Conservation (phyloP, 805 yeast species). For the Naumovozyma castellii region DNA sequence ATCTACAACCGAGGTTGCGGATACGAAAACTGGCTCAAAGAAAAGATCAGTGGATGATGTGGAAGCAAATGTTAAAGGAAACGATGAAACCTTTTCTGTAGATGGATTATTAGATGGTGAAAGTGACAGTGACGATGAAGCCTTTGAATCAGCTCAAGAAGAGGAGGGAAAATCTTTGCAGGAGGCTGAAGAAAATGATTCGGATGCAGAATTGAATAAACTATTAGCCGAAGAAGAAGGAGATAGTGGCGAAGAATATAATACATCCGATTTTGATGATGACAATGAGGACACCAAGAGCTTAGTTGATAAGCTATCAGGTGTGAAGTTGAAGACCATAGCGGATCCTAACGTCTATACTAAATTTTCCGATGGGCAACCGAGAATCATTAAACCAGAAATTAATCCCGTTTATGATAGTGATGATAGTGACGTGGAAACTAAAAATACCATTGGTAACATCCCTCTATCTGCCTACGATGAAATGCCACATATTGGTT, state of each 20-base stretch:
- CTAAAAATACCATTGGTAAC: slow-evolving; percentile 85
- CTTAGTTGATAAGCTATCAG: slow-evolving; percentile 46
- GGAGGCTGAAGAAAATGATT: slow-evolving; percentile 35
- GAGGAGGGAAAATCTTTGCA: slow-evolving; percentile 8
- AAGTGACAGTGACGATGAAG: slow-evolving; percentile 17
- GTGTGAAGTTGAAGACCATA: slow-evolving; percentile 43
- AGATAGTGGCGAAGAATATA: slow-evolving; percentile 22
- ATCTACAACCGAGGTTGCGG: background rate
- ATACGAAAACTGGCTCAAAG: slow-evolving; percentile 6
- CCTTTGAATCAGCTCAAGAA: slow-evolving; percentile 10
- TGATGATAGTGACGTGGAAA: slow-evolving; percentile 81
- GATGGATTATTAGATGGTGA: slow-evolving; percentile 10
- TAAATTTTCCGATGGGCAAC: slow-evolving; percentile 66
- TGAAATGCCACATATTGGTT: slow-evolving; percentile 94
- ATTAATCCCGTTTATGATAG: slow-evolving; percentile 91
- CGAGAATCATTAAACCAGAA: slow-evolving; percentile 75
- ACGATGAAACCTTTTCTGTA: slow-evolving; percentile 9
- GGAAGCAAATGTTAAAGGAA: slow-evolving; percentile 17
- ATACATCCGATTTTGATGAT: slow-evolving; percentile 26
- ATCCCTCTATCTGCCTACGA: slow-evolving; percentile 90
- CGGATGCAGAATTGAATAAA: slow-evolving; percentile 55
- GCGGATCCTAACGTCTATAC: slow-evolving; percentile 39
- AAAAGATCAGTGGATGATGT: slow-evolving; percentile 15
- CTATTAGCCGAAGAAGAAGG: slow-evolving; percentile 45
- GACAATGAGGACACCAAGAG: slow-evolving; percentile 36